Conservation (phyloP, 2,329 filamentous ascomycete genomes). For the Fusarium sp. region DNA sequence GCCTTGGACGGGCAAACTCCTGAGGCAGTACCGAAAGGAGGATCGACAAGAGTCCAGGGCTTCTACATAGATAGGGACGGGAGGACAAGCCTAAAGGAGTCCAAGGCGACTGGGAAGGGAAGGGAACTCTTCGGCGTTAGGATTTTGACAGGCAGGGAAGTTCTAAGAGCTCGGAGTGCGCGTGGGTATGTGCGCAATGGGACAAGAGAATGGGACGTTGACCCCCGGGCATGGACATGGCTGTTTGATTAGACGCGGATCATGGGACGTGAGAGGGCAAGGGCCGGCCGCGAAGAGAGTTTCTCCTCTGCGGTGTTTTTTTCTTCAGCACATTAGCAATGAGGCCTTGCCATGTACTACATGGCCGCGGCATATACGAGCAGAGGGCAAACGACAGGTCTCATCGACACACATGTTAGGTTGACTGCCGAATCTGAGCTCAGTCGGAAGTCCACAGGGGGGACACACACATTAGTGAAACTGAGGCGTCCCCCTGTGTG, state of each 20-base stretch:
- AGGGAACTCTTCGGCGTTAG: slow-evolving; percentile 10
- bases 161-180: slow-evolving; percentile 2
- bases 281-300: slow-evolving; percentile 11
- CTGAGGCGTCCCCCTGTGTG: slow-evolving; percentile 9
- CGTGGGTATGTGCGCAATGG: slow-evolving; percentile 21
- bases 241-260: slow-evolving; percentile 37
- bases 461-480: slow-evolving; percentile 23
- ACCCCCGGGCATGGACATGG: slow-evolving; percentile 21
- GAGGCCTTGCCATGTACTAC: background rate
- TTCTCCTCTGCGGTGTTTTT: background rate
- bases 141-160: slow-evolving; percentile 31
- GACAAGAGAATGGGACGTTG: slow-evolving; percentile 1
- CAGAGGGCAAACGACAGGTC: slow-evolving; percentile 19
- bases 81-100: background rate
- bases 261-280: slow-evolving; percentile 29
- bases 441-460: background rate
- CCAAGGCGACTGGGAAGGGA: background rate
- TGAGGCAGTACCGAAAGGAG: slow-evolving; percentile 33
- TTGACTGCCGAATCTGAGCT: slow-evolving; percentile 1
- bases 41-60: slow-evolving; percentile 31
- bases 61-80: slow-evolving; percentile 13
- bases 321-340: background rate
- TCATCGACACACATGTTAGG: slow-evolving; percentile 14
- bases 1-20: slow-evolving; percentile 20
- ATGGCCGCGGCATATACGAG: slow-evolving; percentile 17